Conservation (phyloP, 495 filamentous ascomycete species). For the Penicillium simplicissimum region DNA sequence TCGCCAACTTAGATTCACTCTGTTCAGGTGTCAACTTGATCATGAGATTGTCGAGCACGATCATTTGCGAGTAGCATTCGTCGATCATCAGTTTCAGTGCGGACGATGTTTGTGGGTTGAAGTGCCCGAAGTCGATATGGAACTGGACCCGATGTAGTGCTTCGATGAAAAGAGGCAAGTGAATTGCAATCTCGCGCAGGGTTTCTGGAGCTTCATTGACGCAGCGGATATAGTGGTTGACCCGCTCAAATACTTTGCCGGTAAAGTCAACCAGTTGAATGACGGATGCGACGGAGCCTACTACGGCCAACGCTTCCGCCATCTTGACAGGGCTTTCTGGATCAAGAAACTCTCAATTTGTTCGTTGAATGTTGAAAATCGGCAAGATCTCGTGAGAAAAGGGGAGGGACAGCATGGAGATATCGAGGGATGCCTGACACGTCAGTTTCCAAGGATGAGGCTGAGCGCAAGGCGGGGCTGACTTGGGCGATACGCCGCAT, state of each 20-base stretch:
- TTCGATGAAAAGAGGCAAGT: slow-evolving; percentile 1
- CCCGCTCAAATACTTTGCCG: neutral
- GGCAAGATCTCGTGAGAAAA: no score
- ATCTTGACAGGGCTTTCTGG: neutral
- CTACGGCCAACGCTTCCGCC: neutral
- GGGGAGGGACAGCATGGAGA: no score
- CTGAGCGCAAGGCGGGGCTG: neutral
- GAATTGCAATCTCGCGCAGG: neutral
- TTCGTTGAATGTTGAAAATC: no score
- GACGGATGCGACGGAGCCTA: neutral
- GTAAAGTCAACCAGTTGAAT: slow-evolving; percentile 2
- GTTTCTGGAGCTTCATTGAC: neutral
- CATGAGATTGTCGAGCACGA: neutral
- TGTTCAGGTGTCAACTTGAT: neutral
- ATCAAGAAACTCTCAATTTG: neutral
- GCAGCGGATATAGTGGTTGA: neutral
- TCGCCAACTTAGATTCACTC: neutral
- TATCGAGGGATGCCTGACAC: neutral
- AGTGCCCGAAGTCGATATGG: neutral
- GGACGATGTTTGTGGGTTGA: neutral
- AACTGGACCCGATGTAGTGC: neutral
- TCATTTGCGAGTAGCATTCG: neutral
- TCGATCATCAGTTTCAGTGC: neutral
- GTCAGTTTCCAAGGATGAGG: neutral
- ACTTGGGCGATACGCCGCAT: neutral